Percentiles rank a stretch among this genome's conserved stretches.
phyloP scores from a whole-genome alignment of 108 stramenopile species.

The Pseudonitzschia pungens region DNA sequence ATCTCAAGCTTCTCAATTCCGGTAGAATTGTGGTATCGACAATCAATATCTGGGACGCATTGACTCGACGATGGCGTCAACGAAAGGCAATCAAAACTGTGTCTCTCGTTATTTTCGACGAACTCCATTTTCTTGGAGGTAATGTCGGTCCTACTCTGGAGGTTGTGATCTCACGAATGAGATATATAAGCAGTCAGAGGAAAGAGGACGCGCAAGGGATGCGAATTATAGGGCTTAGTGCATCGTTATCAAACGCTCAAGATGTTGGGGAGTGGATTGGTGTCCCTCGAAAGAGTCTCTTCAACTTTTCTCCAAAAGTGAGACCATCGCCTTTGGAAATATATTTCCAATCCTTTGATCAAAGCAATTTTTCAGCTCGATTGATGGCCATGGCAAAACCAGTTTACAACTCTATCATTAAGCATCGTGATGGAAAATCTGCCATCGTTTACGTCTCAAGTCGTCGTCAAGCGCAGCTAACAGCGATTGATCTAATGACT shows the following conservation, averaged over 20 bases:
- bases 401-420: conserved; percentile 81
- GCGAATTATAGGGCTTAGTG: conserved; percentile 92
- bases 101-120: conserved; percentile 92
- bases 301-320: conserved; percentile 95
- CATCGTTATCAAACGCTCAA: conserved; percentile 94
- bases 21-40: conserved; percentile 85
- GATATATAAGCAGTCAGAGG: conserved; percentile 84
- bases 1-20: conserved; percentile 74
- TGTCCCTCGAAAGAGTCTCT: conserved; percentile 77
- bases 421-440: conserved; percentile 73
- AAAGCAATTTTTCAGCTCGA: conserved; percentile 85
- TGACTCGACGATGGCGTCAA: conserved; percentile 95
- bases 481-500: conserved; percentile 97
- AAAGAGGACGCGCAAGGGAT: conserved; percentile 46
- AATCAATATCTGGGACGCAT: conserved; percentile 88
- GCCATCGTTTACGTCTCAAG: conserved; percentile 94
- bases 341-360: conserved; percentile 92
- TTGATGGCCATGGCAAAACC: conserved; percentile 98
- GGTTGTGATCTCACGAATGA: conserved; percentile 95
- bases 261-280: conserved; percentile 99
- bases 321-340: conserved; percentile 94
- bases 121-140: conserved; percentile 95
- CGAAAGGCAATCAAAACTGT: conserved; percentile 91
- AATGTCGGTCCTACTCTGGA: conserved; percentile 90
- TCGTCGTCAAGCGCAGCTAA: conserved; percentile 94